Base-by-base conservation (phyloP, 2,329 filamentous ascomycete species). In the Talaromyces piceae region DNA sequence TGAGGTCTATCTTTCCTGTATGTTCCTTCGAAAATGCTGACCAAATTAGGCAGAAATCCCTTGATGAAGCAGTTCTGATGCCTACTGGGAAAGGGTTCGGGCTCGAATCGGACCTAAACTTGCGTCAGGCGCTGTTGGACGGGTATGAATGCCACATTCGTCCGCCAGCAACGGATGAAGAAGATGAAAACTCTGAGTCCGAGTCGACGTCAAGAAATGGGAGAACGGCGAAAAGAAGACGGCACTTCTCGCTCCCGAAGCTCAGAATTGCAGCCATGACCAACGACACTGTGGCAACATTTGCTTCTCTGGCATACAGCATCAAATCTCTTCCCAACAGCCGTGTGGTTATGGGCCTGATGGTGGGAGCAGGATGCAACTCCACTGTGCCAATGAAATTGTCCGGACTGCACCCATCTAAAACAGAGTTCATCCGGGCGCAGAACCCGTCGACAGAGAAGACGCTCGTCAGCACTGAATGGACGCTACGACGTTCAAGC, bases 291-390 rank as follows among this genome's bases (percentile, higher is more conserved):
- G 86, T 90, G 5, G 83, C 87, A 2, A 90, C 87, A 0, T 75
- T 90, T 31, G 80, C 87, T n/a, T 88, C 86, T 0, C 80, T 89
- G 57, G 81, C 87, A 26, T 88, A 88, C 64, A 53, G 41, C 20
- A 53, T 53, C 13, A 53, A 53, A 26, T 80, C 81, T 47, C 69
- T 75, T 2, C 67, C 71, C 0, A 76, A 78, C 49, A 82, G 79
- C 45, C 80, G 82, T 56, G 83, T 86, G 1, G 79, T 77, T 27
- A 89, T 90, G 84, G 85, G 84, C 1, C 72, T 90, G 9, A 88
- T 91, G 49, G 83, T 88, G 22, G 87, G 87, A 12, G 89, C 86
- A 0, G 87, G 87, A 4, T 84, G 82, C 61, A 91, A 91, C 57
- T 84, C 87, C 1, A 89, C 87, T 0, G 81, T 90, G 18, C 81